Conservation (phyloP, 805 yeast species). For the Brettanomyces bruxellensis region DNA sequence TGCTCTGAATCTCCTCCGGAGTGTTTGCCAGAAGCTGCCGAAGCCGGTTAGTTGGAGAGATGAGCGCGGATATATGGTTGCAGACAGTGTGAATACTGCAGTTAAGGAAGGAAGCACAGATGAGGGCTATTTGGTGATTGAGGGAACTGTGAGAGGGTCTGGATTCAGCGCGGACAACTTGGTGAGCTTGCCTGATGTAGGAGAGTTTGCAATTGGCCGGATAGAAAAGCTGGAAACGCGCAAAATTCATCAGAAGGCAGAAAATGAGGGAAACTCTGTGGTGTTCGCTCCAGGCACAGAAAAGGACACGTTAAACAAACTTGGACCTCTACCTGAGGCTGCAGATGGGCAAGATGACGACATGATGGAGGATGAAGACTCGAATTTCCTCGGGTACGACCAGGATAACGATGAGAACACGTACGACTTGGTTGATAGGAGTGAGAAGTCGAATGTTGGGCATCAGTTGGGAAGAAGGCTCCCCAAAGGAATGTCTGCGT, state of each 20-base stretch:
- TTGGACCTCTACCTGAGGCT: slow-evolving; percentile 44
- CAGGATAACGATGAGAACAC: slow-evolving; percentile 6
- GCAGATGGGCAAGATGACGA: slow-evolving; percentile 10
- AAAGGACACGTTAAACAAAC: slow-evolving; percentile 52
- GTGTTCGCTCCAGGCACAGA: slow-evolving; percentile 26
- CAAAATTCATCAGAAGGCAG: slow-evolving; percentile 6
- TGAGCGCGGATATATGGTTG: slow-evolving; percentile 77
- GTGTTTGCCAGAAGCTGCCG: slow-evolving; percentile 79
- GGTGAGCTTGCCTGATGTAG: slow-evolving; percentile 81
- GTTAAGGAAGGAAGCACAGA: slow-evolving; percentile 14
- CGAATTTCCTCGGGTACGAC: slow-evolving; percentile 1
- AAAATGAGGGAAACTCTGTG: slow-evolving; percentile 14
- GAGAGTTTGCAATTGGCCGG: slow-evolving; percentile 72
- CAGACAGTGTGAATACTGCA: slow-evolving; percentile 41
- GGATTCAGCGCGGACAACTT: slow-evolving; percentile 73
- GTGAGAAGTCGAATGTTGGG: slow-evolving; percentile 3
- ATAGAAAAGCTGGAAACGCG: slow-evolving; percentile 40
- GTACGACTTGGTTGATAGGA: slow-evolving; percentile 12
- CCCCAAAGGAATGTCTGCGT: slow-evolving; percentile 69
- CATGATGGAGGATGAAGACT: slow-evolving; percentile 13
- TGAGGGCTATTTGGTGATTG: slow-evolving; percentile 43
- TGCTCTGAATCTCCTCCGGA: slow-evolving; percentile 61
- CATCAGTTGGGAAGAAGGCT: slow-evolving; percentile 24
- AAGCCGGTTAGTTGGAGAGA: slow-evolving; percentile 87
- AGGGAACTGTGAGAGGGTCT: slow-evolving; percentile 81